These are phyloP conservation scores for Senna siamea DNA, from an alignment of 306 rosid species.

Conservation along the genomic window DNA sequence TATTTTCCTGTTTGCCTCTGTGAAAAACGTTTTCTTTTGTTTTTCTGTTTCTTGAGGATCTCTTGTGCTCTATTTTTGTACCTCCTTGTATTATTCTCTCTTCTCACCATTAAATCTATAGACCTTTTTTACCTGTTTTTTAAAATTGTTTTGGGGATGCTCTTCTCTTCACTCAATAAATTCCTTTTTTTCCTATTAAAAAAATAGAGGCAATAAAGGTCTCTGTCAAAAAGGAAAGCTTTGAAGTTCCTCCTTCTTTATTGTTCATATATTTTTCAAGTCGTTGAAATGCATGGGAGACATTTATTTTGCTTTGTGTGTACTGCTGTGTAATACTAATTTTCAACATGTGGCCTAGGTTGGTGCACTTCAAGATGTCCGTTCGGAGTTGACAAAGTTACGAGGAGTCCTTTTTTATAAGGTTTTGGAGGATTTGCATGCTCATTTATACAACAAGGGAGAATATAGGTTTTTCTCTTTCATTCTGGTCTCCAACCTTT, in stretches of 20 bases:
- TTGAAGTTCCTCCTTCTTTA: no score
- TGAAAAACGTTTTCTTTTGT: neutral
- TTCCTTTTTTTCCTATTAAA: no score
- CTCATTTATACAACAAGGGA: constrained; percentile 95
- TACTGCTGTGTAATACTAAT: constrained; percentile 28
- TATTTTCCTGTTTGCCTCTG: neutral
- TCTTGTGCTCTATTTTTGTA: no score
- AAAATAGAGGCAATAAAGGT: no score
- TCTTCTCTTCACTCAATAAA: no score
- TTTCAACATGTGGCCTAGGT: constrained; percentile 61
- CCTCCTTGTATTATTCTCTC: no score
- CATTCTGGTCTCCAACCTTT: constrained; percentile 18
- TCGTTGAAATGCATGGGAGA: constrained; percentile 18
- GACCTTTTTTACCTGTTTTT: no score
- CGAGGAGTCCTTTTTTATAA: constrained; percentile 88
- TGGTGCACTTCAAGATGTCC: constrained; percentile 99
- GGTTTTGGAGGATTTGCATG: constrained; percentile 93
- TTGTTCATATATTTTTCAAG: constrained; percentile 16
- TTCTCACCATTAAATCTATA: no score
- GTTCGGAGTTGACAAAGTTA: constrained; percentile 90
- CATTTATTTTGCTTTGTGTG: constrained; percentile 14
- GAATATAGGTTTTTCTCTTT: constrained; percentile 77
- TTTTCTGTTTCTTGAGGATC: no score
- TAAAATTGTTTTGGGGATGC: no score
- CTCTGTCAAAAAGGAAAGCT: no score